Base-by-base conservation (phyloP, 2,329 filamentous ascomycete genomes). In the Trichophyton verrucosum region DNA sequence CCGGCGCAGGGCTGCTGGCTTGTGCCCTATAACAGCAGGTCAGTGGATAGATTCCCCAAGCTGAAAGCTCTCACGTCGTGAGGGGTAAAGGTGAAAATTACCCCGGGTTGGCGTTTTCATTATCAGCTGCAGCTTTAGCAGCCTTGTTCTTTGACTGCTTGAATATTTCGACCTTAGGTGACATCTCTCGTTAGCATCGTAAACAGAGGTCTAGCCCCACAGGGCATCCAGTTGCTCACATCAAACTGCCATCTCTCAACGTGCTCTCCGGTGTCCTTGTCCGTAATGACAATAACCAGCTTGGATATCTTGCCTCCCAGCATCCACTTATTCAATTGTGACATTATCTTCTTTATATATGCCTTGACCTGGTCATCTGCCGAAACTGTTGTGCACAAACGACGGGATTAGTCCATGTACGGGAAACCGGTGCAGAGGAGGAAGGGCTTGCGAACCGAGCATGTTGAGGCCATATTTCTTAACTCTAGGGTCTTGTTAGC, bases 391-490 rank as follows among this genome's bases (percentile, higher is more conserved):
- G 38, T 3, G n/a, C 11, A 40, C 40, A 36, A 15, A n/a, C 8
- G 51, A n/a, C 15, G 33, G 33, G 33, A 38, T 38, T 38, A 38
- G 33, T 13, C 33, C 11, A 38, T 13, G 1, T 49, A 47, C 20
- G 17, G 17, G 44, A n/a, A 3, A 17, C 30, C 49, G 38, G 42
- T 33, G 27, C 6, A 53, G 47, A 46, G 3, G 51, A 3, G 38
- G n/a, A 5, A 5, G n/a, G 3, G 9, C 30, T 36, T 20, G 36
- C 77, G 65, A 74, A 88, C 85, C 83, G 69, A 96, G 88, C 91
- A 96, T 96, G 70, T 96, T 97, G 69, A 99, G 83, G 69, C 94
- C 94, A 86, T 99, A 99, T 78, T 99, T 99, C 79, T 99, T 99
- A 70, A 99, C 91, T 11, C 83, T 77, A 40, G 38, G 51, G 17